Base-by-base conservation (phyloP, 768 basidiomycete genomes). In the Leccinellum albellum region DNA sequence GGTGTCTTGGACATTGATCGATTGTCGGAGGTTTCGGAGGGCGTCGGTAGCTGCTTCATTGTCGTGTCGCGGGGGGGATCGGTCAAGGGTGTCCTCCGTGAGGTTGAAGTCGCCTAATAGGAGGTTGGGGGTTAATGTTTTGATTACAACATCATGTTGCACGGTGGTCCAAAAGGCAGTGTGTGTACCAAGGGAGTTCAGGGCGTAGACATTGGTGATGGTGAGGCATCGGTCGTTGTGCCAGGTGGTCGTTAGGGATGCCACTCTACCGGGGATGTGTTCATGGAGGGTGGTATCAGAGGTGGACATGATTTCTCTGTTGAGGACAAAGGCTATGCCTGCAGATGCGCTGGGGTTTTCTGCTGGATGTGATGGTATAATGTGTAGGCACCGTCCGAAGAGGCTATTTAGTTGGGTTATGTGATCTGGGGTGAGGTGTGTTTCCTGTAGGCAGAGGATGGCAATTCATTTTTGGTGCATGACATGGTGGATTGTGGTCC, bases 31-130 rank as follows among this genome's bases (percentile, higher is more conserved):
- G 6, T 62, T 45, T 1, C 57, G 55, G 0, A 78, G 61, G 68
- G 56, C 0, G 1, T 12, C 4, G 0, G 8, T 9, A 0, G 23
- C 44, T 4, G 10, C 12, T 1, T 46, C 13, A 0, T 55, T 23
- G 33, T 79, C 75, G 0, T 15, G 1, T 0, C 59, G 57, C 0
- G 54, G 35, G 2, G 78, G 78, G 0, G 75, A 46, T 0, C 74
- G 9, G 53, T 80, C 79, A 0, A 79, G 54, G 0, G 58, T 17
- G 1, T 76, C 73, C 53, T 80, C 76, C 0, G 74, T 71, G 1
- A 79, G 29, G 60, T 82, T 81, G 42, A 75, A 74, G 55, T 82
- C 78, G 0, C 78, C 78, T 0, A 73, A 28, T 49, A 82, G 55
- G 0, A 77, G 9, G n/a, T 37, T 17, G 2, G 17, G 29, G 78